Evolutionary conservation across 345 rosid genomes (phyloP).

Genomic region (Physaria fendleri): DNA sequence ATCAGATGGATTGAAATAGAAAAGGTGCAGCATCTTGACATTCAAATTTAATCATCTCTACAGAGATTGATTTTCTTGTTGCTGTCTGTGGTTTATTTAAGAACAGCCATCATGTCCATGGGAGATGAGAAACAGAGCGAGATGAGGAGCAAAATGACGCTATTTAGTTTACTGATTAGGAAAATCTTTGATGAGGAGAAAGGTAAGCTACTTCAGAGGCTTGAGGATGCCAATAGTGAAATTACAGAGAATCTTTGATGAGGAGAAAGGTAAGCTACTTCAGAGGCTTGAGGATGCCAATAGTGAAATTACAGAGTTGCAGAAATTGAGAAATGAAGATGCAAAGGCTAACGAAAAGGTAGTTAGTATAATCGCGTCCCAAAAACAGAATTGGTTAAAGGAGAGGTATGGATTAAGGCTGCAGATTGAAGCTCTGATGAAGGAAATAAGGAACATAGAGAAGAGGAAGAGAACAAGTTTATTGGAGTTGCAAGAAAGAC

Average conservation of each 20-base stretch:
- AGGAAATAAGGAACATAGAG: constrained; percentile 44
- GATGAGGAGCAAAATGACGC: constrained; percentile 46
- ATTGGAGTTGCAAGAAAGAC: constrained; percentile 39
- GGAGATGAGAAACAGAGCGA: constrained; percentile 52
- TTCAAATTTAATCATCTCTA: constrained; percentile 21
- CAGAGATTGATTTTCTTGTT: constrained; percentile 35
- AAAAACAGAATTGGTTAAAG: constrained; percentile 75
- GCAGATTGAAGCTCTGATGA: constrained; percentile 55
- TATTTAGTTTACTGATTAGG: constrained; percentile 69
- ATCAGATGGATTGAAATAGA: constrained; percentile 6
- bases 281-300: constrained; percentile 49
- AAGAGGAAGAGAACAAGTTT: constrained; percentile 42
- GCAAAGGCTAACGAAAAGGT: constrained; percentile 95
- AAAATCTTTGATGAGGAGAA: constrained; percentile 48
- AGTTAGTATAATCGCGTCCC: constrained; percentile 73
- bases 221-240: constrained; percentile 50
- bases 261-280: constrained; percentile 34
- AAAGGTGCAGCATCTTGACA: constrained; percentile 16
- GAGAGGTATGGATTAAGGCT: constrained; percentile 59
- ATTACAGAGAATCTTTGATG: constrained; percentile 56
- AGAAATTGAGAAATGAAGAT: constrained; percentile 62
- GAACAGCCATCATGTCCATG: constrained; percentile 30
- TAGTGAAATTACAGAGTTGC: constrained; percentile 50
- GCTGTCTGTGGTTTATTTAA: constrained; percentile 44
- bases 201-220: constrained; percentile 38